A percentile compares a stretch with the other conserved stretches of the same genome.
Evolutionary conservation across 768 basidiomycete genomes (phyloP).

Genomic region (Mycena indigotica): DNA sequence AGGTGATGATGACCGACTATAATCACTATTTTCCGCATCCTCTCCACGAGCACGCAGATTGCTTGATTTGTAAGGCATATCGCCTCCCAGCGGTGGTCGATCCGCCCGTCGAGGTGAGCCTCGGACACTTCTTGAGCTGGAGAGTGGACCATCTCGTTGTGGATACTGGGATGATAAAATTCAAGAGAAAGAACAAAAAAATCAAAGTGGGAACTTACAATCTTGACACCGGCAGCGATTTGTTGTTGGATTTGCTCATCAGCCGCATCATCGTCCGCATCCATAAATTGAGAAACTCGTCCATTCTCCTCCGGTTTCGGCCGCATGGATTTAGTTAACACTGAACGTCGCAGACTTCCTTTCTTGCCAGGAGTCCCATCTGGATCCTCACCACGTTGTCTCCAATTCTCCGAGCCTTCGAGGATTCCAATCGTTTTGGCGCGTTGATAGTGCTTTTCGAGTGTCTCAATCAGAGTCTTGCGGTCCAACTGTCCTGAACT

Average conservation of each 20-base stretch:
- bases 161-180: constrained; percentile 52
- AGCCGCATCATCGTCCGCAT: constrained; percentile 82
- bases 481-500: constrained; percentile 68
- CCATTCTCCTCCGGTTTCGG: constrained; percentile 50
- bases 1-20: constrained; percentile 46
- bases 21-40: constrained; percentile 45
- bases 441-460: constrained; percentile 83
- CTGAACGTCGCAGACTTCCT: constrained; percentile 42
- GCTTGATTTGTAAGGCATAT: constrained; percentile 41
- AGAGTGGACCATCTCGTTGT: constrained; percentile 57
- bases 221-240: constrained; percentile 69
- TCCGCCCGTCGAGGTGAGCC: constrained; percentile 66
- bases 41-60: constrained; percentile 48
- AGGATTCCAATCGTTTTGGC: constrained; percentile 83
- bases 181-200: constrained; percentile 15
- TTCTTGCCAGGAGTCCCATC: constrained; percentile 61
- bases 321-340: constrained; percentile 30
- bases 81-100: constrained; percentile 44
- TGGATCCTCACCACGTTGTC: constrained; percentile 49
- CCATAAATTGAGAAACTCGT: constrained; percentile 82
- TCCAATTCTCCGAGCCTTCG: constrained; percentile 54
- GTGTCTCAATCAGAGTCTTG: constrained; percentile 73
- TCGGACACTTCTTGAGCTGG: constrained; percentile 69
- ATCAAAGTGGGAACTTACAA: no score
- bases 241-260: constrained; percentile 88